phyloP scores from a whole-genome alignment of 2,329 filamentous ascomycete species.

The Aspergillus terreus region DNA sequence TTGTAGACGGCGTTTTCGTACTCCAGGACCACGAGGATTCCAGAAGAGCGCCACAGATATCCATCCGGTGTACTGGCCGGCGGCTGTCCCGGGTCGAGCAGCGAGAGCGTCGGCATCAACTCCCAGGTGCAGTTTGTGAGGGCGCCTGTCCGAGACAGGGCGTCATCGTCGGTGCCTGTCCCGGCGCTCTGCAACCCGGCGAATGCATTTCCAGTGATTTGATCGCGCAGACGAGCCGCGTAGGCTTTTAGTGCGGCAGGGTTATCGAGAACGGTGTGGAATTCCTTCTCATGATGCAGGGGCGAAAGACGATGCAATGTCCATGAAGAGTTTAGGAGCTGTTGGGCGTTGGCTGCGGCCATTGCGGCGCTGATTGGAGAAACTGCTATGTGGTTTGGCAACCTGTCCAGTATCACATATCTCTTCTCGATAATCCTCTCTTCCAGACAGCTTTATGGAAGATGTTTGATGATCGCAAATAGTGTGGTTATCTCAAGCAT shows the following conservation, averaged over 20 bases:
- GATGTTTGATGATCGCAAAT: neutral
- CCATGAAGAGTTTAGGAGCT: conserved; percentile 53
- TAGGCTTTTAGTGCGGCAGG: conserved; percentile 40
- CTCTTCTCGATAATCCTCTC: too few species aligned
- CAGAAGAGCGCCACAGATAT: conserved; percentile 14
- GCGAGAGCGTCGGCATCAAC: conserved; percentile 29
- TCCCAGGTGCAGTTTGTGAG: conserved; percentile 48
- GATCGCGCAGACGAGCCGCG: conserved; percentile 46
- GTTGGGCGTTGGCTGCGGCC: conserved; percentile 26
- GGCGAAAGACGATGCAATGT: conserved; percentile 52
- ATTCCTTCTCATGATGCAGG: conserved; percentile 47
- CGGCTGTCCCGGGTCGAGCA: conserved; percentile 27
- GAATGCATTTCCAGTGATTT: conserved; percentile 48
- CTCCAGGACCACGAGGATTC: conserved; percentile 47
- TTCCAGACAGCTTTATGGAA: too few species aligned
- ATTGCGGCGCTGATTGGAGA: conserved; percentile 14
- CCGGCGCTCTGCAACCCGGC: conserved; percentile 40
- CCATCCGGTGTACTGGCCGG: neutral
- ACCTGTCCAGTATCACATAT: too few species aligned
- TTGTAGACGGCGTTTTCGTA: conserved; percentile 50
- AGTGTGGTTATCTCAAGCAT: neutral
- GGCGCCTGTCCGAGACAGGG: conserved; percentile 44
- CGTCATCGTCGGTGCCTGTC: conserved; percentile 31
- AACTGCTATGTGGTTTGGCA: too few species aligned
- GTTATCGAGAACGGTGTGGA: conserved; percentile 31